Conservation (phyloP, 2,329 filamentous ascomycete species). For the Aschersonia sp. region DNA sequence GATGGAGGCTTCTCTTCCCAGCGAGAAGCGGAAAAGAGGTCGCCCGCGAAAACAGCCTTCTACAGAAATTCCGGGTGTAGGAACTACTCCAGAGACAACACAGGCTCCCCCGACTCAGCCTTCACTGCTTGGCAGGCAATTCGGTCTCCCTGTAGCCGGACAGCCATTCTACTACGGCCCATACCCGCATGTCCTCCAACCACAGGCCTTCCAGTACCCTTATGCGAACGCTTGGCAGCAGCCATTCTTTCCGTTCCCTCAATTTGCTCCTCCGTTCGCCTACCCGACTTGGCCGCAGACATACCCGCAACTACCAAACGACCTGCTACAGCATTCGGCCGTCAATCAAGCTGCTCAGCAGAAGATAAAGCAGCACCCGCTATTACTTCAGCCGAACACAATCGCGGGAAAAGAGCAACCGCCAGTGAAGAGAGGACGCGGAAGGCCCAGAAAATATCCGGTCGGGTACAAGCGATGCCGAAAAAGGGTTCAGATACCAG, state of each 20-base stretch:
- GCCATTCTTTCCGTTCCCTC: conserved; percentile 1
- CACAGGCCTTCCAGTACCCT: conserved; percentile 3
- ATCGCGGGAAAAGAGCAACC: background rate
- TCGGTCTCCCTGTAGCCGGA: conserved; percentile 1
- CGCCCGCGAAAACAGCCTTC: conserved; percentile 3
- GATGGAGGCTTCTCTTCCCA: background rate
- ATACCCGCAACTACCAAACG: conserved; percentile 1
- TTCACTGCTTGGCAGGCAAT: conserved; percentile 1
- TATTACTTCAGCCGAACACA: background rate
- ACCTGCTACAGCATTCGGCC: conserved; percentile 1
- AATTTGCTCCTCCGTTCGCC: conserved; percentile 1
- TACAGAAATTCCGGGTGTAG: background rate
- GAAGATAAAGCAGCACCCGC: background rate
- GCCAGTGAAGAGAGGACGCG: conserved; percentile 8
- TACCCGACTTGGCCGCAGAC: conserved; percentile 2
- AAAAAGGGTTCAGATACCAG: conserved; percentile 1
- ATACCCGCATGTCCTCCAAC: conserved; percentile 1
- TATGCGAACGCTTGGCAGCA: background rate
- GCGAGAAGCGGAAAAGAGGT: conserved; percentile 3
- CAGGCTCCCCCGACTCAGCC: background rate
- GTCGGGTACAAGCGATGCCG: conserved; percentile 3
- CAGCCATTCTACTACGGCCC: conserved; percentile 2
- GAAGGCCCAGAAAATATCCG: conserved; percentile 8
- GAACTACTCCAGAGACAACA: background rate
- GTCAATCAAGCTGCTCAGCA: conserved; percentile 1